Conservation (phyloP, 345 rosid species). For the Leavenworthia alabamica region DNA sequence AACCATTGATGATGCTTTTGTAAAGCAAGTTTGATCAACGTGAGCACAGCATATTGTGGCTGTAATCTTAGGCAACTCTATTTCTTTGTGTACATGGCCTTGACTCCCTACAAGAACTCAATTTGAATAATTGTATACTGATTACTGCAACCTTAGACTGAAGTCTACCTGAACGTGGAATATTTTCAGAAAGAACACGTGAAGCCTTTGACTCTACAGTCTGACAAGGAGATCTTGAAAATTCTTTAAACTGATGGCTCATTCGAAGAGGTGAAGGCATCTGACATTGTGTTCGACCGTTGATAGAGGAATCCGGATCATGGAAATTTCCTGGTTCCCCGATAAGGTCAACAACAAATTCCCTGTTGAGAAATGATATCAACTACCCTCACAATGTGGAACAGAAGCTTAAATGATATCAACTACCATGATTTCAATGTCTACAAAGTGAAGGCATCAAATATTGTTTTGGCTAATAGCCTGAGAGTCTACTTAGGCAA, state of each 20-base stretch:
- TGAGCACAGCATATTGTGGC: constrained; percentile 14
- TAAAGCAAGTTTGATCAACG: constrained; percentile 29
- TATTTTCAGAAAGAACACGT: constrained; percentile 30
- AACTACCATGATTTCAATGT: neutral
- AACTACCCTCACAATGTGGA: constrained; percentile 2
- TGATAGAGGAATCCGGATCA: constrained; percentile 80
- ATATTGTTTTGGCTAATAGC: neutral
- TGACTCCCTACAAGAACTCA: constrained; percentile 33
- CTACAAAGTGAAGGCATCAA: neutral
- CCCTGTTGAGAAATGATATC: constrained; percentile 50
- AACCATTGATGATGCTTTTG: constrained; percentile 33
- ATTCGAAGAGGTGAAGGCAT: constrained; percentile 67
- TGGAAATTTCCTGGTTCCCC: constrained; percentile 87
- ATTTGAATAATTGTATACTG: neutral
- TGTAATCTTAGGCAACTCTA: constrained; percentile 21
- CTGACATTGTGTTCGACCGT: constrained; percentile 51
- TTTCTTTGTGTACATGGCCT: constrained; percentile 23
- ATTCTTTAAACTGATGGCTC: constrained; percentile 44
- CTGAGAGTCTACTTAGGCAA: constrained; percentile 1
- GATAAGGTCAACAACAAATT: constrained; percentile 90
- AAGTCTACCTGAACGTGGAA: constrained; percentile 42
- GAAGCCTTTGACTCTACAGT: constrained; percentile 27
- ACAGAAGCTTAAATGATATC: neutral
- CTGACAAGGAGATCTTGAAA: constrained; percentile 34
- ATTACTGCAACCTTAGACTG: no score